Base-by-base conservation (phyloP, 257 asterid genomes). In the Solanum pimpinellifolium region DNA sequence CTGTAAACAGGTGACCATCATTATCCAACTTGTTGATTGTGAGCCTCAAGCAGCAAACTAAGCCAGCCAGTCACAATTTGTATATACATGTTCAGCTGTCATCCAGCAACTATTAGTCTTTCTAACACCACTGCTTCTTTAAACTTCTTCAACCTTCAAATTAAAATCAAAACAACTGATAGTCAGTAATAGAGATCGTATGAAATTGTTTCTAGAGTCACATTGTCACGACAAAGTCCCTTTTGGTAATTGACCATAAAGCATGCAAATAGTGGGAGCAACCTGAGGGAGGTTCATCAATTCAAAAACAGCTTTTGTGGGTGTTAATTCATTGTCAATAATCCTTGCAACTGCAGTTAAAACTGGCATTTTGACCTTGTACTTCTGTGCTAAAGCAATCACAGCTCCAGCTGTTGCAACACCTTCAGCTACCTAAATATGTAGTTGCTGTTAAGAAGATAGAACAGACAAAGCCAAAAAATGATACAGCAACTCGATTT, bases 241-340 rank as follows among this genome's bases (percentile, higher is more conserved):
- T 78, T 78, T 78, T 4, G 5, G 27, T 14, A 65, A 60, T 65
- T 42, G 78, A 56, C 10, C 52, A 62, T 23, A 46, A 60, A 41
- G 83, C n/a, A 84, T 37, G 65, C 46, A 14, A 4, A 6, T 65
- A 16, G 0, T 47, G 18, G 83, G 78, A 88, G 93, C 27, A 90
- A 96, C 99, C 98, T 96, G 99, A 75, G 99, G 99, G 85, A 96
- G 98, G 90, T 92, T 93, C 99, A 96, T 96, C 20, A 96, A 91
- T 90, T 96, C 99, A 90, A 78, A 92, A 86, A 96, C 97, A 70
- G 99, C 99, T 90, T 93, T 95, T 27, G 94, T 91, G 6, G 99
- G 98, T 1, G 98, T 95, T 18, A 96, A 95, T 86, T 96, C 99
- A 37, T 93, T 93, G 93, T 96, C 98, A 62, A 96, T 88, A 44